Base-by-base conservation (phyloP, 768 basidiomycete genomes). In the Dioszegia crocea region DNA sequence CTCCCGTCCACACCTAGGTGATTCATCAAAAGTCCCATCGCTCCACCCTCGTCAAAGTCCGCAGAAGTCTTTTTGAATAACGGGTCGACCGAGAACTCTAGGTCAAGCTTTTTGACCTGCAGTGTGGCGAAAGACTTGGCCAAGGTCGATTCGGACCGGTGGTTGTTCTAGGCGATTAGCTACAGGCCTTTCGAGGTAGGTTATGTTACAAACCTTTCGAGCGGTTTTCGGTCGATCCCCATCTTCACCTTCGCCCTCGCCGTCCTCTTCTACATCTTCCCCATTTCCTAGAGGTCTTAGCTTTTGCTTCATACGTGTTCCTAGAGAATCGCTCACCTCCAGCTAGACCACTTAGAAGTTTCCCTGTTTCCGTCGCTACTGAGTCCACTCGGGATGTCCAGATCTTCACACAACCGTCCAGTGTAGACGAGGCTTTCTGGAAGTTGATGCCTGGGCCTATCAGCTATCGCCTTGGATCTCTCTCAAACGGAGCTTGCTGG, bases 381-480 rank as follows among this genome's bases (percentile, higher is more conserved):
- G 88, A 89, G 76, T 99, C 96, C 39, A 99, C 94, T 45, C 96
- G 87, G 66, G 88, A 91, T 6, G 93, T 98, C 92, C 93, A 99
- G 62, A 99, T 97, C 80, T 98, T 99, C 76, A 99, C 91, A 76
- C 96, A 99, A 2, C 94, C 96, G 60, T 99, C 96, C 21, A 99
- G 84, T 0, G 96, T 98, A 74, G 87, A 93, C 0, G 91, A 93
- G 16, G 96, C 96, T 73, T 94, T 93, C 78, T 98, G 96, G 73
- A 99, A 99, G 78, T 99, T 98, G 82, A 99, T 99, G 14, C 74
- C 75, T 78, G 53, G 33, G 3, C 14, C 17, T 17, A 27, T 57
- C 48, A 46, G 47, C 17, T 48, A 33, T 60, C 3, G 31, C 36
- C 5, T 19, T 26, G 33, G 10, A n/a, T 30, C 14, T 23, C 26